Conservation (phyloP, 1,139 yeast species). For the Kluyveromyces marxianus region DNA sequence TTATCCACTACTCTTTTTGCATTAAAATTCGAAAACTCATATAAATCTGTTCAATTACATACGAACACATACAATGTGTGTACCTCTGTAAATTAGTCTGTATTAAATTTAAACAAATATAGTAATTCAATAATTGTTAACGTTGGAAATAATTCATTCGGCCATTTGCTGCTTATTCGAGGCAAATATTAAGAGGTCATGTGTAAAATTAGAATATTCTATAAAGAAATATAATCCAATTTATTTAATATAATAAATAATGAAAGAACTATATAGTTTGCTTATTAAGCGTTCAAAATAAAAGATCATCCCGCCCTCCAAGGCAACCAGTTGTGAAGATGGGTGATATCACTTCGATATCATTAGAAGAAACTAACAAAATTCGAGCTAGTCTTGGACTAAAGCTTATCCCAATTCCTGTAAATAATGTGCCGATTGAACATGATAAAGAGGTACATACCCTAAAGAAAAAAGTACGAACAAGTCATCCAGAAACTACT, state of each 20-base stretch:
- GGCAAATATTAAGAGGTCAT: not conserved
- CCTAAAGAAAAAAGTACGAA: slow-evolving; percentile 19
- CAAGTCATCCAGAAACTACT: too few species aligned
- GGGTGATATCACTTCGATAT: slow-evolving; percentile 31
- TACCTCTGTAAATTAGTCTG: slow-evolving; percentile 7
- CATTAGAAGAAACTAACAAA: slow-evolving; percentile 47
- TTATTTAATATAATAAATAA: too few species aligned
- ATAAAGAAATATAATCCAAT: too few species aligned
- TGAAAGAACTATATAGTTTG: too few species aligned
- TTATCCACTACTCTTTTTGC: slow-evolving; percentile 1
- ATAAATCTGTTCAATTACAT: slow-evolving; percentile 5
- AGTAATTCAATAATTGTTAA: not conserved
- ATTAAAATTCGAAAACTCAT: slow-evolving; percentile 1
- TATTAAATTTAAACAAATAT: slow-evolving; percentile 1
- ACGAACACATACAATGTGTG: slow-evolving; percentile 1
- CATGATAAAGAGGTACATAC: not conserved
- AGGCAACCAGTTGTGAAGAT: slow-evolving; percentile 6
- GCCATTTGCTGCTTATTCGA: not conserved
- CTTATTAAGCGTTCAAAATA: too few species aligned
- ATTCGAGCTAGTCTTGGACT: slow-evolving; percentile 44
- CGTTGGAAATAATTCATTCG: not conserved
- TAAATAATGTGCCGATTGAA: not conserved
- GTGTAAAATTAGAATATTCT: too few species aligned
- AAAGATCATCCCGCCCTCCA: too few species aligned
- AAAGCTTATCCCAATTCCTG: slow-evolving; percentile 34